phyloP scores from a whole-genome alignment of 305 asterid genomes.

The Monarda citriodora region DNA sequence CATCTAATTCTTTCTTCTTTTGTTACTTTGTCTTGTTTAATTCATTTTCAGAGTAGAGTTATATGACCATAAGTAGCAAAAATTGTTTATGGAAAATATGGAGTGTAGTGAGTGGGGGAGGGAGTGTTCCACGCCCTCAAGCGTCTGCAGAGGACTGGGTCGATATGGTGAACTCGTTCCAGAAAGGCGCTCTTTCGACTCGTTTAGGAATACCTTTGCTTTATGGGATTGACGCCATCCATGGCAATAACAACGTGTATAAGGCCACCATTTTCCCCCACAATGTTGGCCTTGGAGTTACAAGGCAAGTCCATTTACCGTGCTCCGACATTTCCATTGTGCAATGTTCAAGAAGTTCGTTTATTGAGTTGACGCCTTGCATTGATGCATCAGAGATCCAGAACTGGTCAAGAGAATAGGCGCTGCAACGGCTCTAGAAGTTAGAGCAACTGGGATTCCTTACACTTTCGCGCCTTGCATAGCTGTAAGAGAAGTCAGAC shows the following conservation, averaged over 20 bases:
- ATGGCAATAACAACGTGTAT: constrained; percentile 52
- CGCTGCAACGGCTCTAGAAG: constrained; percentile 42
- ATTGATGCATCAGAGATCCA: constrained; percentile 26
- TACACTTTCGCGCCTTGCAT: constrained; percentile 37
- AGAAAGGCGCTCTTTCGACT: constrained; percentile 31
- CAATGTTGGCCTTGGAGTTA: constrained; percentile 66
- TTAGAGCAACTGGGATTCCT: constrained; percentile 36
- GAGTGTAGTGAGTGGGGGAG: constrained; percentile 41
- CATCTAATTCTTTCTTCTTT: background rate
- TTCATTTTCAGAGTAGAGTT: background rate
- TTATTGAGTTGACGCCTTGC: background rate
- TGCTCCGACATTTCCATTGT: background rate
- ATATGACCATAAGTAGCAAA: background rate
- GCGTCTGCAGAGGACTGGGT: constrained; percentile 40
- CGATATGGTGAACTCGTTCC: constrained; percentile 41
- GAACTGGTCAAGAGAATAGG: constrained; percentile 38
- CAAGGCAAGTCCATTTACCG: constrained; percentile 35
- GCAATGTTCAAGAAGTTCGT: background rate
- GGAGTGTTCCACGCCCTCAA: constrained; percentile 33
- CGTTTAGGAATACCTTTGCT: constrained; percentile 46
- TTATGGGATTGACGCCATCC: constrained; percentile 46
- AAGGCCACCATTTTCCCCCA: constrained; percentile 63
- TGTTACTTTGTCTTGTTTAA: background rate
- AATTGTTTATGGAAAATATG: constrained; percentile 17
- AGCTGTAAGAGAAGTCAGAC: constrained; percentile 25